phyloP scores from a whole-genome alignment of 805 yeast genomes.

The Cyberlindnera sargentensis region DNA sequence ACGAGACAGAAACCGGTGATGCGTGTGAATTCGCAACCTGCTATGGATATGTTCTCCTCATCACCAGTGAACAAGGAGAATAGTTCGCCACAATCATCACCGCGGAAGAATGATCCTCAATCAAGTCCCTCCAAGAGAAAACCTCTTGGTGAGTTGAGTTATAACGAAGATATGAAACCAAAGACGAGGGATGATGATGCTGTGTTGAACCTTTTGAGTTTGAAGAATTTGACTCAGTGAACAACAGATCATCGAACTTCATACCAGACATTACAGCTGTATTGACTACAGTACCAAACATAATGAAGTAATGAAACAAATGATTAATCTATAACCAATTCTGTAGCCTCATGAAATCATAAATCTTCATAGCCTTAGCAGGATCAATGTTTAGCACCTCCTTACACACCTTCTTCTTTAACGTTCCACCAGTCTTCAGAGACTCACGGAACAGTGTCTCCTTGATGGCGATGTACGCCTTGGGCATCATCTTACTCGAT shows the following conservation, averaged over 20 bases:
- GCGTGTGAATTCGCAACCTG: constrained; percentile 17
- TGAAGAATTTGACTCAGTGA: constrained; percentile 5
- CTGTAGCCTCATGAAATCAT: constrained; percentile 88
- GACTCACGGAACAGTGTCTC: constrained; percentile 85
- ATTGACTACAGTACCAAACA: neutral
- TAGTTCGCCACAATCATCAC: constrained; percentile 6
- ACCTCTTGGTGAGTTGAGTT: constrained; percentile 11
- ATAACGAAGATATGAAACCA: constrained; percentile 5
- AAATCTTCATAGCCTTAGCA: constrained; percentile 76
- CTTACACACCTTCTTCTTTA: constrained; percentile 81
- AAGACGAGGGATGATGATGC: constrained; percentile 10
- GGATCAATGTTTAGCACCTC: constrained; percentile 82
- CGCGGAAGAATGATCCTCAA: neutral
- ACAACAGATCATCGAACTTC: too few relatives aligned
- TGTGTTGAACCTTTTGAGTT: constrained; percentile 11
- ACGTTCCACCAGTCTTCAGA: constrained; percentile 71
- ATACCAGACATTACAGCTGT: too few relatives aligned
- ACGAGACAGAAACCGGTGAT: constrained; percentile 11
- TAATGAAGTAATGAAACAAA: neutral
- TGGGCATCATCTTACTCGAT: constrained; percentile 78
- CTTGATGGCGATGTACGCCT: constrained; percentile 89
- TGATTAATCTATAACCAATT: constrained; percentile 54
- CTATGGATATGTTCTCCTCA: constrained; percentile 2
- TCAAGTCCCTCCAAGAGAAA: constrained; percentile 5
- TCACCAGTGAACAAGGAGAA: constrained; percentile 8